Evolutionary conservation across 441 rosid species (phyloP).

Genomic region (Erodium texanum): DNA sequence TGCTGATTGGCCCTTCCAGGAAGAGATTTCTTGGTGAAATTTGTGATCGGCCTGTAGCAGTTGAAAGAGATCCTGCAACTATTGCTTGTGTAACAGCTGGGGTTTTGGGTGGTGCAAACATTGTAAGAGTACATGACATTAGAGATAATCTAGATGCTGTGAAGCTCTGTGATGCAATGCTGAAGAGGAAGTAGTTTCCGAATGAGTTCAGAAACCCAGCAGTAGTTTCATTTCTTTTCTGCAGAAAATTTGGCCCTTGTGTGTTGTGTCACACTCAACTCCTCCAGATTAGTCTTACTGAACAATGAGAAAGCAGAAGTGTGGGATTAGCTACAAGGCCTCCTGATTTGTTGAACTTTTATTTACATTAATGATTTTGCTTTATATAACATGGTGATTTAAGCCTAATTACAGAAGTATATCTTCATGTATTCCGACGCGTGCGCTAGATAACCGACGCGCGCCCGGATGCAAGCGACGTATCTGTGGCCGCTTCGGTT

Average conservation of each 20-base stretch:
- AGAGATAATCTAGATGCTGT: constrained; percentile 68
- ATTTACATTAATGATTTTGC: background rate
- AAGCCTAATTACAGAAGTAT: background rate
- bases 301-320: background rate
- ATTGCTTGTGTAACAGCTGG: constrained; percentile 60
- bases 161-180: constrained; percentile 71
- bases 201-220: background rate
- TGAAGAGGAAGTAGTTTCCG: constrained; percentile 21
- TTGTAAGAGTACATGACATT: constrained; percentile 82
- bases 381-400: background rate
- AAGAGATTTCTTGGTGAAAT: constrained; percentile 80
- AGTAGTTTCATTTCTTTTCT: background rate
- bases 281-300: background rate
- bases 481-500: too few species aligned
- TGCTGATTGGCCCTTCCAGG: constrained; percentile 78
- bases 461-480: too few species aligned
- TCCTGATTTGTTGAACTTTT: background rate
- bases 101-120: constrained; percentile 68
- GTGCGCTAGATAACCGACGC: too few species aligned
- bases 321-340: background rate
- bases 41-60: constrained; percentile 45
- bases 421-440: background rate
- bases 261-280: background rate
- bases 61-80: constrained; percentile 83
- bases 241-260: background rate